Evolutionary conservation across 73 alveolate genomes (phyloP), one percentile per base, ranked within the genome.

Genomic region (Paraurostyla sp.): DNA sequence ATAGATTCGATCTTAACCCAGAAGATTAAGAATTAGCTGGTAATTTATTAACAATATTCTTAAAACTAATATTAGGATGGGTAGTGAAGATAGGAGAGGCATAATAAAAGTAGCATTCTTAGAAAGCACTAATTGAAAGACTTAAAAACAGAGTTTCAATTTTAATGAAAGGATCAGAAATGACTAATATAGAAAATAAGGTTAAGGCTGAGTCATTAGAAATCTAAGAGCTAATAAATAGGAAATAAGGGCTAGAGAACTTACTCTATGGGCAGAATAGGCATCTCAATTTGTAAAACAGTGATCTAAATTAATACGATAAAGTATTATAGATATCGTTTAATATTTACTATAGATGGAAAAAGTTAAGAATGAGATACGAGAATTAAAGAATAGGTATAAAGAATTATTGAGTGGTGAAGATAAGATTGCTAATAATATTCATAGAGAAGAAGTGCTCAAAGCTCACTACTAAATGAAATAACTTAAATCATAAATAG

Each of bases 381-480:
- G 25, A 38, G 82, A 65, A 38, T 65, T 1, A 11, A 65, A 65
- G 38, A 2, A 38, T 11, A 38, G 23, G 18, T 65, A 65, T 35
- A 65, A 38, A 38, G 38, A 33, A 65, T 4, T 65, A 22, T 13
- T 20, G 49, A n/a, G 23, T n/a, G 25, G 25, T 16, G 43, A 65
- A 16, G 46, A 65, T 7, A 25, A 65, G 25, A 20, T 49, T 20
- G 40, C 1, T 1, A 65, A 18, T 18, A 35, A 65, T 36, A 58
- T 38, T 11, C 25, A 65, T 11, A 65, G 82, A 65, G 82, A 65
- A 36, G 58, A 4, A 32, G 41, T 65, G 13, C 7, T 65, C 42
- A 65, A 65, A 65, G 82, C 58, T 32, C 82, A 65, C 38, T 65
- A 65, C 41, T 22, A 65, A 65, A 65, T 65, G 82, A 9, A 65